A percentile compares a stretch with the other conserved stretches of the same genome.
These are phyloP conservation scores for Alternaria alternata DNA, from an alignment of 2,329 filamentous ascomycete genomes.

Conservation along the genomic window DNA sequence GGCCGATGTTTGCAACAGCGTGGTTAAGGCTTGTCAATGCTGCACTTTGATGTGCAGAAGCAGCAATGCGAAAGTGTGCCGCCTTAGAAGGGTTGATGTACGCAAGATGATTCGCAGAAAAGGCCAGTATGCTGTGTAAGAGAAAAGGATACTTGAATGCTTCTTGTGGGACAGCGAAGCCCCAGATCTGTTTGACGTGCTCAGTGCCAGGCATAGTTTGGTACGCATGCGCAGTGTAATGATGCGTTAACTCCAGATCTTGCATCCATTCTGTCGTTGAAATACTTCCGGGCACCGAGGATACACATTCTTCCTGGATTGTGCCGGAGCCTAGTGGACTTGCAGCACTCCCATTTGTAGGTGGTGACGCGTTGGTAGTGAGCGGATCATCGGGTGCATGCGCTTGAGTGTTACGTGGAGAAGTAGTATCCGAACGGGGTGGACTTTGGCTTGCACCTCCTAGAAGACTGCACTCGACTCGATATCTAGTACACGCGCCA, in stretches of 20 bases:
- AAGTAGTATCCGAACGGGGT: neutral
- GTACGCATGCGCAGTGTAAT: slow-evolving; percentile 37
- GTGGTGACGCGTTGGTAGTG: neutral
- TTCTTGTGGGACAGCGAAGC: slow-evolving; percentile 44
- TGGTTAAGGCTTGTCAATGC: slow-evolving; percentile 33
- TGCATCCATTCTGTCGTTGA: slow-evolving; percentile 29
- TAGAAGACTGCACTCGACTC: slow-evolving; percentile 41
- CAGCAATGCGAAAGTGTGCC: slow-evolving; percentile 33
- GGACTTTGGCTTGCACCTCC: slow-evolving; percentile 1
- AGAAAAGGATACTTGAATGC: slow-evolving; percentile 47
- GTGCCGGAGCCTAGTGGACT: neutral
- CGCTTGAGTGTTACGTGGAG: slow-evolving; percentile 2
- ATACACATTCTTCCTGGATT: neutral
- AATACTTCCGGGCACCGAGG: neutral
- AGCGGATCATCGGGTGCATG: slow-evolving; percentile 2
- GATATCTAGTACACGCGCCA: slow-evolving; percentile 37
- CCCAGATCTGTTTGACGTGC: slow-evolving; percentile 44
- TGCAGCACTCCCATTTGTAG: slow-evolving; percentile 10
- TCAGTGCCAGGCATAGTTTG: slow-evolving; percentile 32
- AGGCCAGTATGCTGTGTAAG: slow-evolving; percentile 51
- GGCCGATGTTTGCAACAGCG: slow-evolving; percentile 30
- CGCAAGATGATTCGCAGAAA: slow-evolving; percentile 48
- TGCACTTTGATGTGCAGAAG: slow-evolving; percentile 39
- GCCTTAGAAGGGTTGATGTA: slow-evolving; percentile 34
- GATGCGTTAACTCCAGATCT: slow-evolving; percentile 43